Percentiles rank a stretch among this genome's conserved stretches.
phyloP scores from a whole-genome alignment of 345 rosid genomes.

The Rhodamnia rubescens region DNA sequence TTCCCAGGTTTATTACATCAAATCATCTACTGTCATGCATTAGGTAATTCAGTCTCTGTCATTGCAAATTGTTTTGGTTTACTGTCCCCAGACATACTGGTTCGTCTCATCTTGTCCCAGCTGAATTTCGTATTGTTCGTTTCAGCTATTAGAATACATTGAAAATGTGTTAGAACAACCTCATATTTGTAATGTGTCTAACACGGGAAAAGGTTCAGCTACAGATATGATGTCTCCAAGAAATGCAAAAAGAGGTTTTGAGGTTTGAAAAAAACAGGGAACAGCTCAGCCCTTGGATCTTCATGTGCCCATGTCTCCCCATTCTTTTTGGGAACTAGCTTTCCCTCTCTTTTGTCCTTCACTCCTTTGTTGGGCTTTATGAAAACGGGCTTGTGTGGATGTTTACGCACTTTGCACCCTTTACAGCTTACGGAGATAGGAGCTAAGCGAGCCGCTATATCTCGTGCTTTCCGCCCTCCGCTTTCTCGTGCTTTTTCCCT shows the following conservation, averaged over 20 bases:
- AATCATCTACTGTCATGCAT: not conserved
- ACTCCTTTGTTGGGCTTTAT: not conserved
- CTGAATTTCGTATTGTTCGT: not conserved
- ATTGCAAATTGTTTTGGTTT: not conserved
- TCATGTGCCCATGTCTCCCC: not conserved
- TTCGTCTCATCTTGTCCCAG: not conserved
- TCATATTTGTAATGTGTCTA: not conserved
- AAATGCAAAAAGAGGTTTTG: too few species aligned
- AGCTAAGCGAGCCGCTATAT: not conserved
- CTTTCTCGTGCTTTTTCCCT: not conserved
- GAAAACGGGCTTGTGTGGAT: not conserved
- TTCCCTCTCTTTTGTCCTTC: not conserved
- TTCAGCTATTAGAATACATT: not conserved
- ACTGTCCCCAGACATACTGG: not conserved
- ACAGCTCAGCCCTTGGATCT: not conserved
- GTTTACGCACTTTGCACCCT: not conserved
- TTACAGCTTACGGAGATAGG: not conserved
- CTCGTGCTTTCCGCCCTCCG: slow-evolving; percentile 11
- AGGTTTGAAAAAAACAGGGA: too few species aligned
- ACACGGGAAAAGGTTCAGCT: too few species aligned
- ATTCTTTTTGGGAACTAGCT: not conserved
- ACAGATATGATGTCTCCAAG: too few species aligned
- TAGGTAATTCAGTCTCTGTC: not conserved
- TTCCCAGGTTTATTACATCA: not conserved
- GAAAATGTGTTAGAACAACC: not conserved